These are phyloP conservation scores for Bodo saltans DNA, from an alignment of 78 protist genomes.

Conservation along the genomic window DNA sequence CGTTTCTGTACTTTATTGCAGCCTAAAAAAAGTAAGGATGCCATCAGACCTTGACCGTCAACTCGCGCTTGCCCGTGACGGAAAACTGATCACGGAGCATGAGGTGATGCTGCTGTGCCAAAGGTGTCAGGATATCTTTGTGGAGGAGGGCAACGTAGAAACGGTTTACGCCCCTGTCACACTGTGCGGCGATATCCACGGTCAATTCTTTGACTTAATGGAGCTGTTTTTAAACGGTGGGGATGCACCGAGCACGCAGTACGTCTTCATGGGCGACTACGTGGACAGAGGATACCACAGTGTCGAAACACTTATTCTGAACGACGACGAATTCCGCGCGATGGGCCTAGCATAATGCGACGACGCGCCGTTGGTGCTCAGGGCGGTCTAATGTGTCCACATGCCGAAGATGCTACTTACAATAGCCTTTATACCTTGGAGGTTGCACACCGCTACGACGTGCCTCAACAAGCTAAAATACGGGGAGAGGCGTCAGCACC, in stretches of 20 bases:
- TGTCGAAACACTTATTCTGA: slow-evolving; percentile 61
- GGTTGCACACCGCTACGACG: background rate
- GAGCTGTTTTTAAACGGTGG: slow-evolving; percentile 93
- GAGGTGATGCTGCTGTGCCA: slow-evolving; percentile 94
- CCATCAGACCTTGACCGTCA: slow-evolving; percentile 11
- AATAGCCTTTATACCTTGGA: background rate
- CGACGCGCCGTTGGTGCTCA: slow-evolving; percentile 68
- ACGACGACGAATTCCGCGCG: too few species aligned
- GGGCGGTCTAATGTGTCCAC: slow-evolving; percentile 56
- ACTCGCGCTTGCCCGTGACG: slow-evolving; percentile 16
- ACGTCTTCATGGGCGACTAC: slow-evolving; percentile 97
- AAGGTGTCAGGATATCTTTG: slow-evolving; percentile 80
- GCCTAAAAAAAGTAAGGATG: background rate
- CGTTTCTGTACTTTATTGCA: background rate
- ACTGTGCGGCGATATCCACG: slow-evolving; percentile 97
- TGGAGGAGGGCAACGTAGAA: slow-evolving; percentile 92
- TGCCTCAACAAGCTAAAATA: too few species aligned
- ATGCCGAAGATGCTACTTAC: background rate
- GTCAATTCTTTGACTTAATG: slow-evolving; percentile 93
- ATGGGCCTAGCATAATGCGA: slow-evolving; percentile 74
- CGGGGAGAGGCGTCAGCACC: too few species aligned
- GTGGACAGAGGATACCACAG: slow-evolving; percentile 82
- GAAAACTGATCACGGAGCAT: slow-evolving; percentile 61
- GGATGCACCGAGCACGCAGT: slow-evolving; percentile 81
- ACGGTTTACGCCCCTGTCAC: slow-evolving; percentile 92